phyloP scores from a whole-genome alignment of 345 rosid species.

The Corymbia maculata region DNA sequence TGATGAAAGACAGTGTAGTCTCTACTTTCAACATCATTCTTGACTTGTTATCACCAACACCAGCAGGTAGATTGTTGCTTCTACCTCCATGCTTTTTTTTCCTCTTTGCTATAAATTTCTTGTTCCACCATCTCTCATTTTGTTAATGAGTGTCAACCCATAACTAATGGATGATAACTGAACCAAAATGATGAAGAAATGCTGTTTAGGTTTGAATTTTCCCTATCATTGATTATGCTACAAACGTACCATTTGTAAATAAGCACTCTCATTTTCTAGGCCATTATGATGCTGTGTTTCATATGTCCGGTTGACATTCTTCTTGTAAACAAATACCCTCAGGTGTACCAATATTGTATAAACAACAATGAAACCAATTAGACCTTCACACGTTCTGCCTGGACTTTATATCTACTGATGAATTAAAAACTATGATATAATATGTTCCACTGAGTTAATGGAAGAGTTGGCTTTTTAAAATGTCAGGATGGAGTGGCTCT shows the following conservation, averaged over 20 bases:
- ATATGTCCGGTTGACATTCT: background rate
- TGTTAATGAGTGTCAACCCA: background rate
- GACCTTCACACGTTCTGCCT: background rate
- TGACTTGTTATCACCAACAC: background rate
- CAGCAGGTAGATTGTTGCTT: background rate
- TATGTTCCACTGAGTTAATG: background rate
- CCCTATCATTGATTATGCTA: background rate
- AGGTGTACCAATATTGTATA: background rate
- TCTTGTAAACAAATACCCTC: background rate
- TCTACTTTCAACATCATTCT: background rate
- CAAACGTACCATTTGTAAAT: background rate
- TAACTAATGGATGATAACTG: background rate
- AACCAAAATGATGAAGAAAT: background rate
- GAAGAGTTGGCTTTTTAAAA: background rate
- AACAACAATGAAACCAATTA: background rate
- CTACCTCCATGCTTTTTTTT: background rate
- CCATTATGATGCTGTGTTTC: background rate
- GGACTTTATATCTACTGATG: background rate
- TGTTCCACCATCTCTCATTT: background rate
- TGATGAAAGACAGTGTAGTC: background rate
- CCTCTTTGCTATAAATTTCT: background rate
- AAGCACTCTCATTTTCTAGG: background rate
- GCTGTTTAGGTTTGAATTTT: background rate
- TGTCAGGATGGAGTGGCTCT: conserved; percentile 88
- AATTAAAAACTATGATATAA: background rate